Evolutionary conservation across 2,329 filamentous ascomycete species (phyloP).

Genomic region (Thelonectria olida): DNA sequence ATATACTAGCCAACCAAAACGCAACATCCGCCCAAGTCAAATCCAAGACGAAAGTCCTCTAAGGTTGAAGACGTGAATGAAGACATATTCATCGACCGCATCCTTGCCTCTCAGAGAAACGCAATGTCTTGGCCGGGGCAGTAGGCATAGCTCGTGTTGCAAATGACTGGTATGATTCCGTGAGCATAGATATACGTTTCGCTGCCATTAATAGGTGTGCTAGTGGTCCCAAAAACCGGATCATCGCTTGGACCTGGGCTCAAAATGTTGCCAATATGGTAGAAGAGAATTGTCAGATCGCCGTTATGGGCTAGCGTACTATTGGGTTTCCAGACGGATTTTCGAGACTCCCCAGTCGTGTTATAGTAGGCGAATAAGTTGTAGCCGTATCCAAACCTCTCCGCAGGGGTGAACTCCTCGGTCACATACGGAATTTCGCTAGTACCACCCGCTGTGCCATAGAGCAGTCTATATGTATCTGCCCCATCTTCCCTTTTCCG

Average conservation of each 20-base stretch:
- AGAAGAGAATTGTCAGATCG: conserved; percentile 2
- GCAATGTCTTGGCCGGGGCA: not conserved
- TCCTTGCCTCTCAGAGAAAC: not conserved
- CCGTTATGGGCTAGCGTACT: not conserved
- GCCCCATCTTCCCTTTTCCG: not conserved
- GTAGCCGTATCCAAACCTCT: not conserved
- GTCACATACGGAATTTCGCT: not conserved
- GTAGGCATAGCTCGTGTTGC: conserved; percentile 3
- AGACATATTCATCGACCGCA: not conserved
- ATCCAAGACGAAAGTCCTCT: no score
- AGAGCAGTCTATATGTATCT: not conserved
- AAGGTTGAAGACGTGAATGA: no score
- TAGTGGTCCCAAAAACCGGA: not conserved
- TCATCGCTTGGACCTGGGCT: not conserved
- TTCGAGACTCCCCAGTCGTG: not conserved
- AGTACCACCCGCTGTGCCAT: not conserved
- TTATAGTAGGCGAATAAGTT: not conserved
- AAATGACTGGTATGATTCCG: conserved; percentile 1
- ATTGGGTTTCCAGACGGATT: not conserved
- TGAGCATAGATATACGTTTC: not conserved
- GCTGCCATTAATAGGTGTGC: not conserved
- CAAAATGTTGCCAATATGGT: not conserved
- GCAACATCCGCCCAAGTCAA: no score
- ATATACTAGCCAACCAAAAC: no score
- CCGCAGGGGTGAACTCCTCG: not conserved